Evolutionary conservation across 2,329 filamentous ascomycete genomes (phyloP), one percentile per base, ranked within the genome.

Genomic region (Xylariaceae sp.): DNA sequence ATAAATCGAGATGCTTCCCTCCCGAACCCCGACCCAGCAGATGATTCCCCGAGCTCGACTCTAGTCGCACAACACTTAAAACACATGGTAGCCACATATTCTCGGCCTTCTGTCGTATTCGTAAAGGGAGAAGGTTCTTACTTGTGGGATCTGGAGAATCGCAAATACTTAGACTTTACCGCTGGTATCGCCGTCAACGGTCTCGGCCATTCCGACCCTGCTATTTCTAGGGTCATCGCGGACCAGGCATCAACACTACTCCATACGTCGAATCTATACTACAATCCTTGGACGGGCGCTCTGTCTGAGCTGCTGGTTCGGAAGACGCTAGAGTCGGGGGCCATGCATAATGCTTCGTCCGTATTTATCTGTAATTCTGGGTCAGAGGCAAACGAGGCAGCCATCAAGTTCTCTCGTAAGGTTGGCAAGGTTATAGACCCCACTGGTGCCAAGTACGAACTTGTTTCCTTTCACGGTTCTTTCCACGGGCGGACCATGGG

Each of bases 401-500:
- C 93, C 29, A 89, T 99, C 72, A 99, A 99, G 73, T 97, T 99
- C 67, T 89, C 93, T 16, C 85, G 94, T 64, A 99, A 99, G 75
- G 87, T 88, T 18, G 92, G 92, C 64, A 93, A 93, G 72, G 77
- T 84, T 8, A 66, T 86, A 23, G 87, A 92, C 59, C 84, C 88
- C 1, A 84, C 84, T 0, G 87, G 89, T 41, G 74, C 73, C 16
- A 96, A 97, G 77, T 73, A 84, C 64, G 92, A 97, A 67, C 76
- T 99, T 41, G 90, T 97, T 45, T 96, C 91, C 13, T 99, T 97
- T 79, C 77, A 90, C 65, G 87, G 88, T 65, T 92, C 91, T 32
- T 99, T 99, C 81, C 94, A 99, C 73, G 94, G 94, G 64, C 88
- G 94, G 54, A 97, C 94, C 13, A 96, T 97, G 91, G 94, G 94